These are phyloP conservation scores for Dothideomycetes sp. DNA, from an alignment of 2,329 filamentous ascomycete species.

Conservation along the genomic window DNA sequence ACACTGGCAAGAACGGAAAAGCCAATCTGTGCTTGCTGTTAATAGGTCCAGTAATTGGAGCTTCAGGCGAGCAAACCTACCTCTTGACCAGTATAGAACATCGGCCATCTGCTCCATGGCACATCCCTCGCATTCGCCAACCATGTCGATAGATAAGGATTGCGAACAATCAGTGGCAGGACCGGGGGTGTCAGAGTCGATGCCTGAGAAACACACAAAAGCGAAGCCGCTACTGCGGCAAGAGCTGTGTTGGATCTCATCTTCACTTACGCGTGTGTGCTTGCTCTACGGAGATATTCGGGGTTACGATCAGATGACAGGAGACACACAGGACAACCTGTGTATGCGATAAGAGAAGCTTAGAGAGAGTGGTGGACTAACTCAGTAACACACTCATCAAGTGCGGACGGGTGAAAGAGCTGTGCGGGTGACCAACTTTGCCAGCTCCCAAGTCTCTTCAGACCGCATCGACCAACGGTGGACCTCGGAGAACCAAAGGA, in stretches of 20 bases:
- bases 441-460: background rate
- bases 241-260: conserved; percentile 12
- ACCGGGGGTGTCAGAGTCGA: conserved; percentile 45
- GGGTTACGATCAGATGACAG: background rate
- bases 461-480: background rate
- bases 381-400: conserved; percentile 7
- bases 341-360: background rate
- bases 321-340: conserved; percentile 1
- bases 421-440: conserved; percentile 1
- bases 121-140: conserved; percentile 56
- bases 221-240: conserved; percentile 3
- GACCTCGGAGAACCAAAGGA: background rate
- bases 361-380: background rate
- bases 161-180: conserved; percentile 39
- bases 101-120: conserved; percentile 79
- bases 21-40: conserved; percentile 35
- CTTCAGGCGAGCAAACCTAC: conserved; percentile 22
- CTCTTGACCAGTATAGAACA: conserved; percentile 67
- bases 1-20: conserved; percentile 53
- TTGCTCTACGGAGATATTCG: background rate
- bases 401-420: background rate
- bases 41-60: conserved; percentile 5
- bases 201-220: conserved; percentile 22
- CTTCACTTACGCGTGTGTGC: background rate
- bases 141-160: conserved; percentile 42